Evolutionary conservation across 441 rosid species (phyloP), one percentile per base, ranked within the genome.

Genomic region (Pelargonium cotyledonis): DNA sequence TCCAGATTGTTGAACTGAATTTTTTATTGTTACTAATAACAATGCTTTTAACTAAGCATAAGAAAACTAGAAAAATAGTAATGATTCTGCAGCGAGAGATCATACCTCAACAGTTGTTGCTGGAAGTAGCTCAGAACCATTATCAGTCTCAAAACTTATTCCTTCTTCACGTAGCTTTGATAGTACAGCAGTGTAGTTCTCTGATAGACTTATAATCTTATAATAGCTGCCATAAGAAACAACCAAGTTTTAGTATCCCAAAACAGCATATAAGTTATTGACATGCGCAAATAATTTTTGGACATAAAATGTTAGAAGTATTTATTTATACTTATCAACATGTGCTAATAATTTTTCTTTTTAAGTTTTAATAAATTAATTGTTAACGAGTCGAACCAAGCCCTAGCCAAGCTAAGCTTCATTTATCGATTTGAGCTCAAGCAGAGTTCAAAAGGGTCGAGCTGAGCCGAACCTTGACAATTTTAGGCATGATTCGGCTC

Each of bases 81-180:
- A 55, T 68, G 12, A 12, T 31, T 66, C 23, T 19, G 2, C 23
- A 18, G 21, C 26, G 7, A 18, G 51, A 49, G 41, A 67, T 64
- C 12, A 55, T 81, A 91, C 96, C 96, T 91, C 98, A 68, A 93
- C 74, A 29, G 89, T 72, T 26, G 84, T 71, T 65, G 87, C 68
- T 3, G 97, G 97, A 70, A 93, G 82, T 38, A 93, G 82, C 81
- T 93, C 97, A 23, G 97, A 93, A 79, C 96, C 98, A 74, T 85
- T 91, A 77, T 91, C 98, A 60, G 93, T 86, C 84, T 91, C 95
- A 44, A 88, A 91, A 67, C 71, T 72, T 68, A 91, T 83, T 80
- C 89, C 92, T 80, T 82, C 95, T 65, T 89, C 90, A 1, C 82
- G 83, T 69, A 91, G 82, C 80, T 85, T 91, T 72, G 92, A 81